A percentile compares a stretch with the other conserved stretches of the same genome.
phyloP scores from a whole-genome alignment of 495 filamentous ascomycete species.

The Neurospora sp. region DNA sequence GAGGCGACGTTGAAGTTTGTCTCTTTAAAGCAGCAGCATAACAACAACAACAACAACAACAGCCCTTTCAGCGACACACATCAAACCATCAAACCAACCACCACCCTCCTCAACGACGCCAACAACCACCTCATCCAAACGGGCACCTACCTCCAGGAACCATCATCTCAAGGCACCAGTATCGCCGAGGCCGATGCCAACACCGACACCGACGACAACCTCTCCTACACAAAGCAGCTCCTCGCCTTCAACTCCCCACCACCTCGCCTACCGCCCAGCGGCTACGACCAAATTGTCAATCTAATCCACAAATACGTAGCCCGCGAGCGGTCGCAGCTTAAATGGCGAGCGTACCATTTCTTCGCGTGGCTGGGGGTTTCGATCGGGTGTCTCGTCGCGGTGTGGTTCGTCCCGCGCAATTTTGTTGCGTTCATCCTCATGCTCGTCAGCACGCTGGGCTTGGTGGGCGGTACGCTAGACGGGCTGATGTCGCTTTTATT shows the following conservation, averaged over 20 bases:
- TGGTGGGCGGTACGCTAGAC: slow-evolving; percentile 67
- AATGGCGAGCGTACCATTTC: slow-evolving; percentile 65
- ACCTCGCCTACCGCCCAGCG: slow-evolving; percentile 21
- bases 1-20: slow-evolving; percentile 52
- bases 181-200: slow-evolving; percentile 16
- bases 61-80: not conserved
- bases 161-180: slow-evolving; percentile 5
- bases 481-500: slow-evolving; percentile 82
- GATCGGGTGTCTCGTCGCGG: slow-evolving; percentile 61
- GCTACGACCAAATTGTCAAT: slow-evolving; percentile 64
- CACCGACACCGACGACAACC: slow-evolving; percentile 12
- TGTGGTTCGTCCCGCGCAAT: slow-evolving; percentile 73
- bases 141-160: slow-evolving; percentile 28
- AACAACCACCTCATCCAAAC: slow-evolving; percentile 9
- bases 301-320: slow-evolving; percentile 54
- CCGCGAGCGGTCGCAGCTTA: slow-evolving; percentile 60
- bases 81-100: not conserved
- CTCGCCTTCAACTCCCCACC: slow-evolving; percentile 6
- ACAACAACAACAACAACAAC: not conserved
- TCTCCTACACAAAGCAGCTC: slow-evolving; percentile 20
- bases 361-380: slow-evolving; percentile 51
- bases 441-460: slow-evolving; percentile 63
- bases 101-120: slow-evolving; percentile 8
- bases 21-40: slow-evolving; percentile 1
- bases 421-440: slow-evolving; percentile 75